Evolutionary conservation across 768 basidiomycete species (phyloP), one percentile per base, ranked within the genome.

Genomic region (Lactifluus volemus): DNA sequence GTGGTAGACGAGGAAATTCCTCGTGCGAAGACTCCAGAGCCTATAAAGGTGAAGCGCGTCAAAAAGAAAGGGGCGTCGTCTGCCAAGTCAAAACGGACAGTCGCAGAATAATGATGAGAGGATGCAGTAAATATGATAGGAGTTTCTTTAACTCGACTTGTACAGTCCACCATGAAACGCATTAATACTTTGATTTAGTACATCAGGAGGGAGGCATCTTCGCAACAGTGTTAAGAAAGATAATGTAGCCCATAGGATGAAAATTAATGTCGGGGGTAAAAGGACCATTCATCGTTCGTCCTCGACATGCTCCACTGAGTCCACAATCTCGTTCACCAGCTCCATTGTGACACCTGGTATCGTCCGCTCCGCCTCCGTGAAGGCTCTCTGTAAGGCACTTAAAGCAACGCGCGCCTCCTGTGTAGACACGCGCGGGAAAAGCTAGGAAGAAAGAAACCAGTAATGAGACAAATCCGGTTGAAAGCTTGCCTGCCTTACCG

Each of bases 301-400:
- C 64, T 91, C 89, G 42, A 93, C 89, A 65, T 88, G 89, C 70
- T 94, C 91, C 17, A 94, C 91, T 14, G 90, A 92, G 71, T 94
- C 91, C 25, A 93, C 90, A 65, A 94, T 92, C 74, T 97, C 95
- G 69, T 92, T 89, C 56, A 97, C 89, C 52, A 98, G 79, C 62
- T 96, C 96, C 74, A 89, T 77, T 25, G 93, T 90, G 34, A 99
- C 86, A 5, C 97, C 97, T 8, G 97, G 97, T 67, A 98, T 97
- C 58, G 92, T 87, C 61, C 89, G 81, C 75, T 99, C 97, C 12
- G 95, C 95, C 32, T 97, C 92, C 30, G 91, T 90, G 69, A 98
- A 95, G 3, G 97, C 95, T 34, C 89, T 81, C 67, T 97, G 90
- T 11, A 98, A 78, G 53, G 89, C 81, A 60, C 86, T 88, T 54